Percentiles rank a stretch among this genome's conserved stretches.
phyloP scores from a whole-genome alignment of 495 filamentous ascomycete genomes.

The Glonium stellatum region DNA sequence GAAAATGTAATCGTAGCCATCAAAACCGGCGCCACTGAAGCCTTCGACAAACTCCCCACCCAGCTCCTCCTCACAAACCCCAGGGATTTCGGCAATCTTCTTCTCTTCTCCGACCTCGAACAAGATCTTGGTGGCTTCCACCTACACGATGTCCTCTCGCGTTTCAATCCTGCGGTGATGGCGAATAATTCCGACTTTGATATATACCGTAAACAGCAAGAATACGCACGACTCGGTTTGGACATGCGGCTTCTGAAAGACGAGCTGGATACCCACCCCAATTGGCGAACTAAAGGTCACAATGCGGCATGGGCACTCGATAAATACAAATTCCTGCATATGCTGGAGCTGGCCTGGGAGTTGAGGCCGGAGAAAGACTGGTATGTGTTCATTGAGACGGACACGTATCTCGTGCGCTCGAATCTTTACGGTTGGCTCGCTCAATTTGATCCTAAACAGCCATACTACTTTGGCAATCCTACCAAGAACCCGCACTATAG shows the following conservation, averaged over 20 bases:
- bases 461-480: slow-evolving; percentile 12
- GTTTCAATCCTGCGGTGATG: not conserved
- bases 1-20: slow-evolving; percentile 17
- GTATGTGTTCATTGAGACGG: slow-evolving; percentile 24
- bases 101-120: slow-evolving; percentile 19
- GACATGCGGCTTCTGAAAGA: slow-evolving; percentile 2
- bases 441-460: slow-evolving; percentile 9
- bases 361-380: slow-evolving; percentile 11
- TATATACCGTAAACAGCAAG: slow-evolving; percentile 15
- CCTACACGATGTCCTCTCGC: slow-evolving; percentile 22
- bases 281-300: not conserved
- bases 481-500: not conserved
- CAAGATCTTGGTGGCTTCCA: slow-evolving; percentile 16
- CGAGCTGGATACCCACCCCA: not conserved
- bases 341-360: slow-evolving; percentile 19
- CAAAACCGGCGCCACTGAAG: slow-evolving; percentile 21
- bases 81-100: slow-evolving; percentile 6
- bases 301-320: slow-evolving; percentile 17
- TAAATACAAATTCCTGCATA: slow-evolving; percentile 26
- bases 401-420: slow-evolving; percentile 19
- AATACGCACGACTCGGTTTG: not conserved
- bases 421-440: slow-evolving; percentile 19
- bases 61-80: slow-evolving; percentile 10
- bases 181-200: slow-evolving; percentile 10
- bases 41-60: slow-evolving; percentile 13